Evolutionary conservation across 148 eudicot genomes (phyloP).

Genomic region (Tetragonia tetragonoides): DNA sequence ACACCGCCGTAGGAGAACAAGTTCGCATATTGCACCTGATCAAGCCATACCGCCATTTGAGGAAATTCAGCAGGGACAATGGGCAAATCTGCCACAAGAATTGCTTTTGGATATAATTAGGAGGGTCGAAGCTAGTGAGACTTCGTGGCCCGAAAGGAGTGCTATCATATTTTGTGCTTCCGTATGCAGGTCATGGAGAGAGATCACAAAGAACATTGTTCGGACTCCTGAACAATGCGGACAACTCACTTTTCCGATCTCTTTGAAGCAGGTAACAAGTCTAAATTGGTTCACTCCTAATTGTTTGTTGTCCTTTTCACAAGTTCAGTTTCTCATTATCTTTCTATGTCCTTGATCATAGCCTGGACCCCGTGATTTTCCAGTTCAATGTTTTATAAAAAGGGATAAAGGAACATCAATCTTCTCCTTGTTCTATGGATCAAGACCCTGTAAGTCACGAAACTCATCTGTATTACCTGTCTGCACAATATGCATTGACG

Average conservation of each 20-base stretch:
- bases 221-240: conserved; percentile 92
- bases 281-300: neutral
- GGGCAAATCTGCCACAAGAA: conserved; percentile 94
- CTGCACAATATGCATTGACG: neutral
- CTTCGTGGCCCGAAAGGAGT: conserved; percentile 84
- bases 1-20: conserved; percentile 69
- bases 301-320: neutral
- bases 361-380: conserved; percentile 90
- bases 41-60: conserved; percentile 35
- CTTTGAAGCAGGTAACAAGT: conserved; percentile 72
- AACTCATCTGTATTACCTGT: neutral
- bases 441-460: conserved; percentile 71
- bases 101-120: conserved; percentile 81
- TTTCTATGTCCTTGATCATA: conserved; percentile 23
- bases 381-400: conserved; percentile 86
- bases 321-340: neutral
- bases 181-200: conserved; percentile 92
- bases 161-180: conserved; percentile 79
- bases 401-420: conserved; percentile 73
- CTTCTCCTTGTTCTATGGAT: conserved; percentile 67
- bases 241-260: conserved; percentile 85
- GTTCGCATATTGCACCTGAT: conserved; percentile 87
- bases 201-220: conserved; percentile 83
- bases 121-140: conserved; percentile 80
- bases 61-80: conserved; percentile 64